Base-by-base conservation (phyloP, 129 eudicot genomes). In the Logfia minima region DNA sequence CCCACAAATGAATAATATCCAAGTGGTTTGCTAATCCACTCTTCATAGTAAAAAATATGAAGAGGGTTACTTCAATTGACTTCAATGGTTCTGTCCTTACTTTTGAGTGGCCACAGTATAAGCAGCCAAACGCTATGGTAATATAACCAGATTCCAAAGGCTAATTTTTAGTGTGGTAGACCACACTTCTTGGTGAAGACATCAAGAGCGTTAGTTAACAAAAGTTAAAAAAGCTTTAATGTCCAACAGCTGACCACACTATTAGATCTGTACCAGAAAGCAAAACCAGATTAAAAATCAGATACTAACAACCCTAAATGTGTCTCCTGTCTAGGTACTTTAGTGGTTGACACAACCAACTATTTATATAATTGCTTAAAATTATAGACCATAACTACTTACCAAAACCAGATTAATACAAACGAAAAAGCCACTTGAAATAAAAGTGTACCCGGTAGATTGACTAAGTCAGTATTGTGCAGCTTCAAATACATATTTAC, bases 151-250 rank as follows among this genome's bases (percentile, higher is more conserved):
- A 76, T 55, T 75, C 75, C 82, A 74, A 83, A 79, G 81, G 63
- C 51, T 81, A 72, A 73, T 21, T 52, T 34, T 69, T 39, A 19
- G 76, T 75, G 59, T 69, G 19, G n/a, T 51, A 86, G 55, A 75
- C 86, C 84, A 81, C 68, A 81, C 83, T 80, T 84, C 84, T 86
- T 83, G 79, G 68, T 84, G 81, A 73, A 83, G 67, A 80, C 78
- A 76, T 81, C 79, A 83, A 90, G 70, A 87, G 75, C 79, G 75
- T 86, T 84, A 87, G 95, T 85, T 86, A 84, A 79, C 86, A 84
- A 77, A 75, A 76, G 86, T 74, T 78, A 75, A 80, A 60, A 80
- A 77, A 82, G 87, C 74, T 79, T 75, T 75, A 80, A 68, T 72
- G 86, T 85, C 83, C 84, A 84, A 86, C 86, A 80, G 87, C 84